Evolutionary conservation across 139 green algal species (phyloP), one percentile per base, ranked within the genome.

Genomic region (Gonium pectorale): DNA sequence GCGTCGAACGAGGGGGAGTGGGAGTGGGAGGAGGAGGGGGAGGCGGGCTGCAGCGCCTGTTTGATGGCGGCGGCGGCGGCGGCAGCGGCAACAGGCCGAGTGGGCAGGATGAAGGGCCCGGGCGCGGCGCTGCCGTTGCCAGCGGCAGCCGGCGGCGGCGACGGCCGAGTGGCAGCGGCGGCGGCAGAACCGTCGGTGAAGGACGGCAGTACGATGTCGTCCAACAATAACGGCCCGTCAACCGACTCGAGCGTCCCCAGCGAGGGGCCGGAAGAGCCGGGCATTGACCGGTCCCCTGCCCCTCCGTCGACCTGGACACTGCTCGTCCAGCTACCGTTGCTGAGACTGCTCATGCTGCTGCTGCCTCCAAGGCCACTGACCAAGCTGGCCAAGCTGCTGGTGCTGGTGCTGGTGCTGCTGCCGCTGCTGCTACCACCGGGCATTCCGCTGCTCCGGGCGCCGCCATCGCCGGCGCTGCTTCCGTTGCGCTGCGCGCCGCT

Each of bases 241-340:
- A 81, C 38, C 2, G 73, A 81, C 40, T 81, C 73, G 11, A 81
- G 38, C 52, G 72, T 81, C 37, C 56, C 73, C 38, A 44, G 69
- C 68, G 52, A 81, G n/a, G n/a, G n/a, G n/a, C n/a, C n/a, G n/a
- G n/a, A n/a, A n/a, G n/a, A n/a, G n/a, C n/a, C n/a, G n/a, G n/a
- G n/a, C n/a, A n/a, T n/a, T n/a, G n/a, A n/a, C n/a, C n/a, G n/a
- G n/a, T n/a, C n/a, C n/a, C n/a, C n/a, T n/a, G n/a, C n/a, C n/a
- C n/a, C n/a, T n/a, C n/a, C n/a, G n/a, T n/a, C n/a, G n/a, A n/a
- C n/a, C n/a, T n/a, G n/a, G 63, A 31, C 49, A 44, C 37, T 83
- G 54, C 77, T 29, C 21, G 26, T 29, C 11, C 5, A 66, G 8
- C 9, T 7, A 66, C 5, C 46, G 9, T 15, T 31, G 35, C 7